A percentile compares a stretch with the other conserved stretches of the same genome.
These are phyloP conservation scores for Delonix regia DNA, from an alignment of 306 rosid genomes.

Conservation along the genomic window DNA sequence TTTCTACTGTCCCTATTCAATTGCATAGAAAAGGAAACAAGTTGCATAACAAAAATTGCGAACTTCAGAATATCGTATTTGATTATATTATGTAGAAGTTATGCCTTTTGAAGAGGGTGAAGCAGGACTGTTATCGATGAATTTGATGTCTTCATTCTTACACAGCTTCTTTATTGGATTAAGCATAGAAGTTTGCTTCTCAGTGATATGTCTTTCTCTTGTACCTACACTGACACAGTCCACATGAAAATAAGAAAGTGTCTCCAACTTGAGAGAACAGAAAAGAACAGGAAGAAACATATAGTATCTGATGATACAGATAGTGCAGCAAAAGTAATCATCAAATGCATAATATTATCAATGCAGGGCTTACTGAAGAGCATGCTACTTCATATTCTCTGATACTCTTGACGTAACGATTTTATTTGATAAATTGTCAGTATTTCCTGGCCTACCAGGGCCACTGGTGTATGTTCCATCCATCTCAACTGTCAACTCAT, in stretches of 20 bases:
- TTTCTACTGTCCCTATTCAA: conserved; percentile 60
- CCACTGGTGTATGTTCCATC: conserved; percentile 8
- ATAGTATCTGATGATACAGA: conserved; percentile 22
- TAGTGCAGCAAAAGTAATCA: conserved; percentile 24
- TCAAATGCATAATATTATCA: conserved; percentile 28
- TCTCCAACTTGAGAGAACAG: conserved; percentile 12
- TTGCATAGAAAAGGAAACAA: conserved; percentile 17
- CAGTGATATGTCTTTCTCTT: conserved; percentile 42
- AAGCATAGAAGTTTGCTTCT: conserved; percentile 46
- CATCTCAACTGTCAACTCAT: conserved; percentile 4
- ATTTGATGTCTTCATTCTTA: conserved; percentile 44
- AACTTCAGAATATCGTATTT: conserved; percentile 24
- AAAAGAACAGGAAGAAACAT: background rate
- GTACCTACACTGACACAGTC: conserved; percentile 49
- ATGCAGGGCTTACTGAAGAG: background rate
- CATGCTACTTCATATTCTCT: conserved; percentile 5
- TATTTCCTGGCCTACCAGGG: conserved; percentile 9
- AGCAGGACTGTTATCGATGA: conserved; percentile 40
- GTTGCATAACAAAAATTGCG: conserved; percentile 13
- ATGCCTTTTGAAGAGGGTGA: conserved; percentile 53
- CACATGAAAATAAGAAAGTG: conserved; percentile 28
- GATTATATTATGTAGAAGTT: conserved; percentile 24
- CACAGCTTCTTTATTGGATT: conserved; percentile 55
- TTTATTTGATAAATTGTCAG: conserved; percentile 7
- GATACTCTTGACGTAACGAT: background rate